phyloP scores from a whole-genome alignment of 768 basidiomycete genomes.

The Leccinum variicolor region DNA sequence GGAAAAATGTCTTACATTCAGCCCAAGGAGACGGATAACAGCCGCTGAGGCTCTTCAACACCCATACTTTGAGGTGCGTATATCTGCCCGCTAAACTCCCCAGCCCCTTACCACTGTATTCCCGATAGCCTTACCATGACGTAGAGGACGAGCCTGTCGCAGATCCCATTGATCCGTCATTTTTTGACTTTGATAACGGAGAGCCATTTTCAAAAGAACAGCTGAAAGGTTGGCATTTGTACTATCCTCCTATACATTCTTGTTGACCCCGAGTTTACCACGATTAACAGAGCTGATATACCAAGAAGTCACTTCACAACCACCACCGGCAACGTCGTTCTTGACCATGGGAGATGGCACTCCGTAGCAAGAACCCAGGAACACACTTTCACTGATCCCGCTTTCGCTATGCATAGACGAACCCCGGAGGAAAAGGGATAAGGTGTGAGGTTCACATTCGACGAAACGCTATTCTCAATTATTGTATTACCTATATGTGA shows the following conservation, averaged over 20 bases:
- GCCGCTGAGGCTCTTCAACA: slow-evolving; percentile 86
- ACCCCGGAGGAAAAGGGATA: too few species aligned
- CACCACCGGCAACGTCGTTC: slow-evolving; percentile 15
- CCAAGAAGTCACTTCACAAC: slow-evolving; percentile 40
- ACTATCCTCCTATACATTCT: background rate
- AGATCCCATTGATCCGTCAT: slow-evolving; percentile 66
- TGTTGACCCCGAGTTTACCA: background rate
- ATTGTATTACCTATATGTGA: background rate
- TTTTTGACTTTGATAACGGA: slow-evolving; percentile 82
- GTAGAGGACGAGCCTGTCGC: slow-evolving; percentile 86
- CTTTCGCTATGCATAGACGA: background rate
- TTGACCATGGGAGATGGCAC: slow-evolving; percentile 13
- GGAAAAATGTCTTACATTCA: slow-evolving; percentile 80
- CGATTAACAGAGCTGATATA: slow-evolving; percentile 41
- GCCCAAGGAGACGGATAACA: slow-evolving; percentile 83
- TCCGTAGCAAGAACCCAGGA: slow-evolving; percentile 1
- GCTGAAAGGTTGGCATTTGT: slow-evolving; percentile 52
- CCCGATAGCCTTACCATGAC: slow-evolving; percentile 76
- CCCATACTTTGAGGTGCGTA: slow-evolving; percentile 76
- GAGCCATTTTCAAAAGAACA: slow-evolving; percentile 60
- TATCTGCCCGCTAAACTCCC: background rate
- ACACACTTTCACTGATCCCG: background rate
- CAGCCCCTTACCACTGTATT: background rate
- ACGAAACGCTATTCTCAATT: background rate
- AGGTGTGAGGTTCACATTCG: too few species aligned